A percentile compares a stretch with the other conserved stretches of the same genome.
These are phyloP conservation scores for Schwanniomyces polymorphus DNA, from an alignment of 805 yeast genomes.

Conservation along the genomic window DNA sequence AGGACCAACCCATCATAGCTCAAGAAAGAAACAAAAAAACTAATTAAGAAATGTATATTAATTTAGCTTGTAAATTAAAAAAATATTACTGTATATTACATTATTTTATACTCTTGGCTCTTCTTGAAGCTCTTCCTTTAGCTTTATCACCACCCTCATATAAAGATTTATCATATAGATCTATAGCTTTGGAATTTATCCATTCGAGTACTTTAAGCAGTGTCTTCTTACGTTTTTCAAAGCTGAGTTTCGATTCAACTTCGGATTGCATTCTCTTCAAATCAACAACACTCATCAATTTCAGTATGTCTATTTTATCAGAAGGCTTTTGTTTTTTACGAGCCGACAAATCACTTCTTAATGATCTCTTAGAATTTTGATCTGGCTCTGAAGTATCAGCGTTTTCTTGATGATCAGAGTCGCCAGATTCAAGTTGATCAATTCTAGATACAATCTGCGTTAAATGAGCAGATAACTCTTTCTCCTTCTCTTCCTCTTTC, in stretches of 20 bases:
- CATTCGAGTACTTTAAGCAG: slow-evolving; percentile 53
- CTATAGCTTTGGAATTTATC: slow-evolving; percentile 61
- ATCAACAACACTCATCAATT: slow-evolving; percentile 26
- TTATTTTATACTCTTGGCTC: slow-evolving; percentile 8
- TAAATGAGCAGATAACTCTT: slow-evolving; percentile 23
- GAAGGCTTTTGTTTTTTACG: slow-evolving; percentile 33
- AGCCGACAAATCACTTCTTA: slow-evolving; percentile 31
- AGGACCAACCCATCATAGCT: slow-evolving; percentile 1
- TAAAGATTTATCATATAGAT: slow-evolving; percentile 49
- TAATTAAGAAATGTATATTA: neutral
- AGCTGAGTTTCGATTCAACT: slow-evolving; percentile 28
- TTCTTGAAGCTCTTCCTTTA: slow-evolving; percentile 17
- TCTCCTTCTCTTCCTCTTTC: slow-evolving; percentile 39
- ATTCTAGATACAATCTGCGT: slow-evolving; percentile 25
- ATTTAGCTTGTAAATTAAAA: neutral
- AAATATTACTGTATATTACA: neutral
- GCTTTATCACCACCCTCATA: slow-evolving; percentile 54
- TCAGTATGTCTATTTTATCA: slow-evolving; percentile 29
- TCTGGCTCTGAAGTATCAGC: slow-evolving; percentile 35
- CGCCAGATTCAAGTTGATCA: slow-evolving; percentile 14
- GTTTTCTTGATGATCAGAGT: slow-evolving; percentile 23
- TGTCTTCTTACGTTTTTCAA: slow-evolving; percentile 39
- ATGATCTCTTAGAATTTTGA: slow-evolving; percentile 22
- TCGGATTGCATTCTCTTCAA: slow-evolving; percentile 19
- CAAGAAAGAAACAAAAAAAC: slow-evolving; percentile 10